Conservation (phyloP, 2,329 filamentous ascomycete species). For the Aspergillus udagawae region DNA sequence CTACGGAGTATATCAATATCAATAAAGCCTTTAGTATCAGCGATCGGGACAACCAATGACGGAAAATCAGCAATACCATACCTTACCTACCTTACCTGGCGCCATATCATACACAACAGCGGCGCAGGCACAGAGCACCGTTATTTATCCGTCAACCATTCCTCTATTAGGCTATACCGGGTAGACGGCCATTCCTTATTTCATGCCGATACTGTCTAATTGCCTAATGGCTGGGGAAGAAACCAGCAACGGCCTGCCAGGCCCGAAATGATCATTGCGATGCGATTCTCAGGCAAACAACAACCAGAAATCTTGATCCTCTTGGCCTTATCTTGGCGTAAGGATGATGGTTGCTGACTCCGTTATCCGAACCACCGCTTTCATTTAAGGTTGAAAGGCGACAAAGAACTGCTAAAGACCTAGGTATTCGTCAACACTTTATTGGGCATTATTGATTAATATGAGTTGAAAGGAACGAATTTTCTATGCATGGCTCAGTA, state of each 20-base stretch:
- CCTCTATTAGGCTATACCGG: background rate
- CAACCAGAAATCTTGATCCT: constrained; percentile 12
- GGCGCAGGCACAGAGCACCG: background rate
- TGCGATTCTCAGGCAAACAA: background rate
- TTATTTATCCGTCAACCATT: background rate
- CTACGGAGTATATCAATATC: background rate
- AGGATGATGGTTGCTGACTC: background rate
- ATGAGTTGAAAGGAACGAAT: background rate
- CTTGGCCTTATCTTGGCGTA: constrained; percentile 9
- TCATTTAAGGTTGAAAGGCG: background rate
- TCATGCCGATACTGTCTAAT: background rate
- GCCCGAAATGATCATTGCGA: background rate
- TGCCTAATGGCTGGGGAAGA: background rate
- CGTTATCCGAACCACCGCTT: background rate
- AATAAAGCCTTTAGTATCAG: too few species aligned
- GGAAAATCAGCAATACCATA: background rate
- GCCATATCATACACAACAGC: background rate
- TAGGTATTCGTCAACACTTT: background rate
- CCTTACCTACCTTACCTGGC: too few species aligned
- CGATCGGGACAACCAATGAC: background rate
- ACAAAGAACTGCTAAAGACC: background rate
- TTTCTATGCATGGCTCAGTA: background rate
- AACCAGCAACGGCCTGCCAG: background rate
- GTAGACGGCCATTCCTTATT: background rate
- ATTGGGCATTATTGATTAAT: background rate